Evolutionary conservation across 2,329 filamentous ascomycete genomes (phyloP), one percentile per base, ranked within the genome.

Genomic region (Botrytis deweyae): DNA sequence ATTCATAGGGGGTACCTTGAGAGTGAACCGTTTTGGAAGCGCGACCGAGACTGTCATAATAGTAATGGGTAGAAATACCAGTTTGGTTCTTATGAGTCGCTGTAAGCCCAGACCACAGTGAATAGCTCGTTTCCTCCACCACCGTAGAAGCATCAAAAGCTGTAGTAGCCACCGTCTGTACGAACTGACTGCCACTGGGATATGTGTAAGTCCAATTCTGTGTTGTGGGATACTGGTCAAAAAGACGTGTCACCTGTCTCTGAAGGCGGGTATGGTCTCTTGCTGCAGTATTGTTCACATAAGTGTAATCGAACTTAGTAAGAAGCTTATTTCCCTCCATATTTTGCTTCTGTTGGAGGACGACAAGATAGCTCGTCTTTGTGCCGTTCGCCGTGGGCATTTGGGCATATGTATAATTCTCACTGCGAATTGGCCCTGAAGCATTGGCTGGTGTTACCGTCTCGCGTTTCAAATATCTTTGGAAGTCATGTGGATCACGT

Each of bases 401-500:
- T 44, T 72, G 70, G 8, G 38, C 14, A 42, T 72, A 72, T 36
- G 59, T 58, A 66, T 66, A 72, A 20, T 14, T 7, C 46, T 72
- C 70, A 59, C 33, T 72, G 3, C 70, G 70, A n/a, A 8, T 64
- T 72, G 70, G 46, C 4, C 44, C 38, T 4, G 9, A 36, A 58
- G 16, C 22, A 59, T n/a, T 36, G 1, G n/a, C 61, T 36, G 70
- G 61, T 2, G 70, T 72, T 20, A 72, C 70, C 3, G 70, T 72
- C 36, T 72, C 61, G 14, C 20, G 52, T 59, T 72, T 72, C 10
- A 72, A 20, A 18, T 72, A 72, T 58, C 70, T 29, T 29, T 58
- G 70, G 29, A 72, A 72, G 36, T 49, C 70, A 46, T 72, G 70
- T 1, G 70, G 70, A 66, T 72, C 70, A 8, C 61, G 16, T 33